Conservation (phyloP, 805 yeast species). For the Candida maltosa region DNA sequence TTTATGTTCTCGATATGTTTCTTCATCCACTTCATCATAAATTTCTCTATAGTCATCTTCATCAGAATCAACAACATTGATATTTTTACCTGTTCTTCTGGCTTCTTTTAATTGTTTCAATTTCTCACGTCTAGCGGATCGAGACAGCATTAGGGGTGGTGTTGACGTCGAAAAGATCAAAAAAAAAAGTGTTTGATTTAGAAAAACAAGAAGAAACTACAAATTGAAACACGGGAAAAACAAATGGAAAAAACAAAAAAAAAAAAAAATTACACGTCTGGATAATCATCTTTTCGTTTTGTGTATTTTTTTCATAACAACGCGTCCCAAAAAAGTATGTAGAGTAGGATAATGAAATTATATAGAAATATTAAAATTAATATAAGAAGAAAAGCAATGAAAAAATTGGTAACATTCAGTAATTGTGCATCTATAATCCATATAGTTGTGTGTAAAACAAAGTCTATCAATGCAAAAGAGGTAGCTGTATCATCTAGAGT, state of each 20-base stretch:
- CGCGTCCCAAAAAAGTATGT: too few relatives aligned
- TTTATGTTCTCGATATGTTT: conserved; percentile 69
- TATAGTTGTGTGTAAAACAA: conserved; percentile 18
- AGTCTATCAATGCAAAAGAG: conserved; percentile 15
- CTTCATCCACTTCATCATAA: conserved; percentile 88
- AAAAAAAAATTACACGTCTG: too few relatives aligned
- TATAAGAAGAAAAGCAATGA: conserved; percentile 24
- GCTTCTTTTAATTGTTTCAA: conserved; percentile 63
- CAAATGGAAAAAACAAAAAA: background rate
- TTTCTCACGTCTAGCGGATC: conserved; percentile 36
- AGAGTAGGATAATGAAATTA: too few relatives aligned
- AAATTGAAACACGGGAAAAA: too few relatives aligned
- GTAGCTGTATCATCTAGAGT: conserved; percentile 19
- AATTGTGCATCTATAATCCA: conserved; percentile 15
- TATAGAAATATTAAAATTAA: too few relatives aligned
- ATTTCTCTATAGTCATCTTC: conserved; percentile 51
- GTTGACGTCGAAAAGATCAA: background rate
- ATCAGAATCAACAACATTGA: conserved; percentile 37
- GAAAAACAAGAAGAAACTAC: too few relatives aligned
- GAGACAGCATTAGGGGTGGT: conserved; percentile 27
- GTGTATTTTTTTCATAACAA: too few relatives aligned
- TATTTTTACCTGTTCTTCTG: conserved; percentile 54
- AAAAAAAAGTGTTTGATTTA: background rate
- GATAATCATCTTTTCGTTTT: too few relatives aligned
- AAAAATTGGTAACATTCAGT: conserved; percentile 19